These are phyloP conservation scores for Phoma herbarum DNA, from an alignment of 2,329 filamentous ascomycete species.

Conservation along the genomic window DNA sequence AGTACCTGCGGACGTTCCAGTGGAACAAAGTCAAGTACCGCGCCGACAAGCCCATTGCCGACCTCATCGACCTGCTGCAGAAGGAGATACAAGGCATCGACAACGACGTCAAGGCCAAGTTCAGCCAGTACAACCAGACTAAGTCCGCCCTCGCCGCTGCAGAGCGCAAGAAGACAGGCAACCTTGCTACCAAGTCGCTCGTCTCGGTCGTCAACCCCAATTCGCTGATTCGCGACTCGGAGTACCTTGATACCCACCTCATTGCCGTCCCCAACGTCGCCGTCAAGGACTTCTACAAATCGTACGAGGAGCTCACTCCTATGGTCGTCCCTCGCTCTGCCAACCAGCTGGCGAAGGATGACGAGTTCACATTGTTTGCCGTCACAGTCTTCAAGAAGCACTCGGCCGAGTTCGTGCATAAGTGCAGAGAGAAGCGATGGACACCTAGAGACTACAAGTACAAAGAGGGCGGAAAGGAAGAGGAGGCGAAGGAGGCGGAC, in stretches of 20 bases:
- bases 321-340: conserved; percentile 96
- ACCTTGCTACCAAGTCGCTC: conserved; percentile 92
- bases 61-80: conserved; percentile 86
- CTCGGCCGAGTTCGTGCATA: conserved; percentile 85
- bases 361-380: conserved; percentile 87
- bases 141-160: conserved; percentile 84
- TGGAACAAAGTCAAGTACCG: conserved; percentile 99
- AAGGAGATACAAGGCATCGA: conserved; percentile 95
- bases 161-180: conserved; percentile 90
- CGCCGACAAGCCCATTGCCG: conserved; percentile 86
- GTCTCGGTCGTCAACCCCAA: conserved; percentile 83
- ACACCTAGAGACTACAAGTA: conserved; percentile 94
- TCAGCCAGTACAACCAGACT: conserved; percentile 90
- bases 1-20: conserved; percentile 85
- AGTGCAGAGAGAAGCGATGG: conserved; percentile 92
- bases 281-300: conserved; percentile 87
- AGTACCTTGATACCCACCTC: conserved; percentile 96
- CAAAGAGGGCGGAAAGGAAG: conserved; percentile 86
- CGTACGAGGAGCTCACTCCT: conserved; percentile 85
- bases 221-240: conserved; percentile 81
- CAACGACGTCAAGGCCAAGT: conserved; percentile 94
- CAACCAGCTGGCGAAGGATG: conserved; percentile 79
- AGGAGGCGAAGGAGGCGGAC: conserved; percentile 87
- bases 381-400: conserved; percentile 96
- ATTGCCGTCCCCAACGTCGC: conserved; percentile 82